A percentile compares a stretch with the other conserved stretches of the same genome.
These are phyloP conservation scores for Fusarium robinianum DNA, from an alignment of 2,329 filamentous ascomycete genomes.

Conservation along the genomic window DNA sequence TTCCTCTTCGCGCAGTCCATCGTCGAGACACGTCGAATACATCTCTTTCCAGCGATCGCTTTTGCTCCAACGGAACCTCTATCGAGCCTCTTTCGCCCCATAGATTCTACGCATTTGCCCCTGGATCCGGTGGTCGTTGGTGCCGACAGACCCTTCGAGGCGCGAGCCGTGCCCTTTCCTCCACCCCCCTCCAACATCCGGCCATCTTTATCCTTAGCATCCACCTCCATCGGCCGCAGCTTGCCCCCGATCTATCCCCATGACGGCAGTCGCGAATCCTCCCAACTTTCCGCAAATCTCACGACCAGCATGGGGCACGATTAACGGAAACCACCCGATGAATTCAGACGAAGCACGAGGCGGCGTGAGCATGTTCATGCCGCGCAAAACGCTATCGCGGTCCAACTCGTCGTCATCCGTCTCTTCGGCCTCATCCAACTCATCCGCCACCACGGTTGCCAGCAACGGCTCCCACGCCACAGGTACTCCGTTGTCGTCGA, in stretches of 20 bases:
- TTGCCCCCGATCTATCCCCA: conserved; percentile 47
- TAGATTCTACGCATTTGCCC: conserved; percentile 7
- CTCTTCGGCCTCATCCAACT: conserved; percentile 75
- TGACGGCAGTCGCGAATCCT: conserved; percentile 71
- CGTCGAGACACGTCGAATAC: conserved; percentile 13
- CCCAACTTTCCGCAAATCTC: conserved; percentile 67
- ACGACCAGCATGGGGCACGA: conserved; percentile 65
- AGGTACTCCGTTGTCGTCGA: conserved; percentile 56
- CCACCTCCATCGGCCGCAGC: conserved; percentile 28
- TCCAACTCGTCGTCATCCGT: conserved; percentile 91
- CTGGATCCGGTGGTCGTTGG: conserved; percentile 24
- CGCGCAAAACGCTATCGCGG: conserved; percentile 83
- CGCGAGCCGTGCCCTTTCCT: conserved; percentile 28
- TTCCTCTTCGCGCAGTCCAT: conserved; percentile 25
- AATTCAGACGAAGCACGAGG: conserved; percentile 82
- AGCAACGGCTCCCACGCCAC: conserved; percentile 65
- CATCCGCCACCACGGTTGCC: conserved; percentile 66
- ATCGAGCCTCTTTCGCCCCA: conserved; percentile 5
- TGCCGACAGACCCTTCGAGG: conserved; percentile 26
- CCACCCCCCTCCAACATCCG: conserved; percentile 24
- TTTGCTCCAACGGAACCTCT: conserved; percentile 9
- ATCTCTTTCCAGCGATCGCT: conserved; percentile 15
- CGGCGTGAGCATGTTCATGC: conserved; percentile 71
- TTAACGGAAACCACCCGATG: conserved; percentile 69
- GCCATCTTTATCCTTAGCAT: conserved; percentile 25